Evolutionary conservation across 257 asterid genomes (phyloP), one percentile per base, ranked within the genome.

Genomic region (Plantago major): DNA sequence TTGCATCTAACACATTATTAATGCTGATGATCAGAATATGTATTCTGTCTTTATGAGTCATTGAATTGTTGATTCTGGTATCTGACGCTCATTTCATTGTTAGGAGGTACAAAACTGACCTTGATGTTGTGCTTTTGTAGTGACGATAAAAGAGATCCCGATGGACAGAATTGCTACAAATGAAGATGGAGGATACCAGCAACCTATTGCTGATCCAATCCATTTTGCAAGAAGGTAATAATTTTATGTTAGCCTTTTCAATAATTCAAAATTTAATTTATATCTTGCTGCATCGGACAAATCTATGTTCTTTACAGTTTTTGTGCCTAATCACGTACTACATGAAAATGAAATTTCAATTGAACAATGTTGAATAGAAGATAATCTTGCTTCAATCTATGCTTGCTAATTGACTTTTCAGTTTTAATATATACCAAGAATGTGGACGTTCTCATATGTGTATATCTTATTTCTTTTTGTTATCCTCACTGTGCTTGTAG

Each of bases 401-500:
- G 48, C 9, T 10, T 44, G 12, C n/a, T 13, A 44, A 8, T 44
- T 44, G n/a, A 4, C n/a, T 44, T 22, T 22, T 44, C 5, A 44
- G 12, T 13, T 44, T 0, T 6, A 3, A 44, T 13, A 10, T 10
- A 44, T 3, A 44, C 48, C 14, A 7, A 44, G 48, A 44, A 10
- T 10, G 12, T 30, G 18, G 18, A 64, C 46, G 2, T 19, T 3
- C 28, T 12, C 54, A 11, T 55, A 56, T 15, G 4, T 17, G 33
- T 14, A 38, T 5, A 10, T 58, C 40, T 42, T n/a, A 9, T 44
- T 54, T 59, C 33, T 13, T 14, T 7, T 46, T 61, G 67, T 12
- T 55, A 48, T 22, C 22, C 60, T 67, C 60, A 10, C 30, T 10
- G 7, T 65, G 65, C 56, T 56, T 68, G 72, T 63, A 90, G 98